These are phyloP conservation scores for Tanacetum coccineum DNA, from an alignment of 129 eudicot species.

Conservation along the genomic window DNA sequence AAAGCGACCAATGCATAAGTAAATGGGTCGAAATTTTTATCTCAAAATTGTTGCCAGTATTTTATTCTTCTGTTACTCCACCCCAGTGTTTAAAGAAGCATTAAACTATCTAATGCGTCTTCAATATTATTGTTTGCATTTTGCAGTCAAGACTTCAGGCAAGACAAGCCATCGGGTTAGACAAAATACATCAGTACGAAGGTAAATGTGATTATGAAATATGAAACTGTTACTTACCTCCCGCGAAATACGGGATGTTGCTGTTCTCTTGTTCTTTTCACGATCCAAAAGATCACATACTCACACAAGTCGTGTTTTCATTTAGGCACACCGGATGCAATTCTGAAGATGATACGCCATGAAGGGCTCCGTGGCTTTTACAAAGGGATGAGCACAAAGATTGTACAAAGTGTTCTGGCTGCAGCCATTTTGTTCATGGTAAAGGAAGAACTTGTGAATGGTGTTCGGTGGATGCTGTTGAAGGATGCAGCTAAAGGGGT, in stretches of 20 bases:
- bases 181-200: constrained; percentile 66
- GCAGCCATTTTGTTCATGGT: constrained; percentile 83
- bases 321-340: constrained; percentile 62
- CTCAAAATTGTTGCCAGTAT: no score
- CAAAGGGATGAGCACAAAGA: constrained; percentile 83
- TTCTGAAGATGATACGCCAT: constrained; percentile 64
- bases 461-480: no score
- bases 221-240: not conserved
- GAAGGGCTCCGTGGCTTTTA: constrained; percentile 72
- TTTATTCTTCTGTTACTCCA: no score
- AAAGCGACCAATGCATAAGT: no score
- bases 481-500: constrained; percentile 16
- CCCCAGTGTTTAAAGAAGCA: no score
- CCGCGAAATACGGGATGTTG: not conserved
- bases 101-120: no score
- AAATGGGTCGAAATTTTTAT: no score
- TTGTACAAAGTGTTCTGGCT: constrained; percentile 81
- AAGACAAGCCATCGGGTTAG: constrained; percentile 55
- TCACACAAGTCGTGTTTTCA: not conserved
- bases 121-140: constrained; percentile 4
- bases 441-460: constrained; percentile 75
- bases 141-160: constrained; percentile 83
- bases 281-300: not conserved
- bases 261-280: not conserved
- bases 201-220: constrained; percentile 29